Percentiles rank a stretch among this genome's conserved stretches.
Conservation (phyloP, 495 filamentous ascomycete species). For the Halenospora varia region DNA sequence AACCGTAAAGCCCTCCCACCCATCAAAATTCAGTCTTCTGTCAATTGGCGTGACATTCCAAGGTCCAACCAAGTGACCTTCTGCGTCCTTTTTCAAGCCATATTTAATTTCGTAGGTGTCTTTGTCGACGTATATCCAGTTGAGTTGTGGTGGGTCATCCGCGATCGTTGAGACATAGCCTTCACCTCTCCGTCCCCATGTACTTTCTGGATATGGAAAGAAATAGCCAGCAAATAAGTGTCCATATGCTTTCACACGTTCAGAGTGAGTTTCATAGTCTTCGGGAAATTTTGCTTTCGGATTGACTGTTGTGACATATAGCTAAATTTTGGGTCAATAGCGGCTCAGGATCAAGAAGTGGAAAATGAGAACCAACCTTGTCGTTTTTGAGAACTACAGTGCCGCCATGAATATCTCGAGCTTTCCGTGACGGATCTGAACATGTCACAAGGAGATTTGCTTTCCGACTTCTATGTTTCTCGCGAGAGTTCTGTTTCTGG, state of each 20-base stretch:
- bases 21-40: conserved; percentile 47
- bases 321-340: conserved; percentile 4
- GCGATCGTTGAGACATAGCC: conserved; percentile 55
- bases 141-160: conserved; percentile 57
- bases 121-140: conserved; percentile 62
- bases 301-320: conserved; percentile 22
- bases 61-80: conserved; percentile 47
- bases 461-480: conserved; percentile 45
- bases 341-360: background rate
- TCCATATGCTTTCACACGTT: conserved; percentile 32
- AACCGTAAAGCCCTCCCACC: conserved; percentile 47
- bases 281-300: conserved; percentile 29
- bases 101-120: conserved; percentile 51
- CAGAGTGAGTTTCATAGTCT: conserved; percentile 32
- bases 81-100: conserved; percentile 39
- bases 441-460: conserved; percentile 44
- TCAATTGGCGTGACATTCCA: conserved; percentile 56
- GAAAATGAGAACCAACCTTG: conserved; percentile 25
- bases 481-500: conserved; percentile 38
- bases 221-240: conserved; percentile 58
- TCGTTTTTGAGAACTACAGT: conserved; percentile 42
- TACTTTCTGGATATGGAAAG: conserved; percentile 54
- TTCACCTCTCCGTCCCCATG: conserved; percentile 35
- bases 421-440: conserved; percentile 35
- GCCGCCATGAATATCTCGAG: conserved; percentile 37